phyloP scores from a whole-genome alignment of 164 flowering plant genomes.

The Nelumbo lutea region DNA sequence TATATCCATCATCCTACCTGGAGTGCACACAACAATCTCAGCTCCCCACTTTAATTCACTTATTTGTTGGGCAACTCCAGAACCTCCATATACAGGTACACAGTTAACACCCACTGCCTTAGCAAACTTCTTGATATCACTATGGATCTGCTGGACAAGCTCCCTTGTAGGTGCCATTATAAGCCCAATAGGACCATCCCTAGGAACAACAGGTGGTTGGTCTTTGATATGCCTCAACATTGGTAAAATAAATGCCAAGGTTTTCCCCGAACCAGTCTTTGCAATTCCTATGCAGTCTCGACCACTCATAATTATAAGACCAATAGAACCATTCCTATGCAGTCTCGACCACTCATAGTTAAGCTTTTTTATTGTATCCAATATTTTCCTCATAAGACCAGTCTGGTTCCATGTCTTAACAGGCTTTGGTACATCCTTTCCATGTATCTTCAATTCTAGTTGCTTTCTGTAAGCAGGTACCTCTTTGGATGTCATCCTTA shows the following conservation, averaged over 20 bases:
- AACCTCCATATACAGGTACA: conserved; percentile 96
- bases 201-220: conserved; percentile 78
- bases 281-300: conserved; percentile 97
- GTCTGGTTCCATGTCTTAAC: conserved; percentile 86
- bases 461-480: conserved; percentile 67
- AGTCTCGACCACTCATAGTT: conserved; percentile 96
- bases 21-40: conserved; percentile 96
- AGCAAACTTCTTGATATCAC: conserved; percentile 81
- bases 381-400: conserved; percentile 68
- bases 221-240: conserved; percentile 98
- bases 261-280: conserved; percentile 96
- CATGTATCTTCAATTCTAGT: conserved; percentile 31
- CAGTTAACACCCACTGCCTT: conserved; percentile 69
- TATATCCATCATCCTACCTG: conserved; percentile 98
- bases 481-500: conserved; percentile 80
- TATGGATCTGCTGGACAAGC: conserved; percentile 94
- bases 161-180: conserved; percentile 98
- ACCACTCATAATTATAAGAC: conserved; percentile 95
- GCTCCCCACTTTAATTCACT: conserved; percentile 90
- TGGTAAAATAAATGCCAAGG: conserved; percentile 90
- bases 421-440: conserved; percentile 79
- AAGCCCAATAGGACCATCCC: conserved; percentile 96
- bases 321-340: conserved; percentile 95
- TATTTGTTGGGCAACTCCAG: conserved; percentile 98
- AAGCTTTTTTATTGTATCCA: conserved; percentile 76